Evolutionary conservation across 1,284 basidiomycete genomes (phyloP).

Genomic region (Cutaneotrichosporon arboriforme): DNA sequence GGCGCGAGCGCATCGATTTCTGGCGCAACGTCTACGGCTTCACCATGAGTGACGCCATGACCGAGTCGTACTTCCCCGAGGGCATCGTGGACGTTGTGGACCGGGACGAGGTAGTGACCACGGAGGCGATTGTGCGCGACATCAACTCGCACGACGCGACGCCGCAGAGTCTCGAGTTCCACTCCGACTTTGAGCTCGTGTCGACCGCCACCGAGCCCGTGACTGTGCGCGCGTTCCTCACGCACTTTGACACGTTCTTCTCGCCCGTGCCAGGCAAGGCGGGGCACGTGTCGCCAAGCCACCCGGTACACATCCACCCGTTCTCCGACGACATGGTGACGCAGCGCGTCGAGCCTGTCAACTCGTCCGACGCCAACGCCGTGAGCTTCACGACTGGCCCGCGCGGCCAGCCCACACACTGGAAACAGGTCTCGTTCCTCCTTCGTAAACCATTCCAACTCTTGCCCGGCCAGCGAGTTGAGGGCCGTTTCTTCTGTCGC

Average conservation of each 20-base stretch:
- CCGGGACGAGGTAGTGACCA: conserved; percentile 63
- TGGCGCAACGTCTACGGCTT: conserved; percentile 93
- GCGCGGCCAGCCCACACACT: conserved; percentile 77
- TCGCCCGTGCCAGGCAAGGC: conserved; percentile 53
- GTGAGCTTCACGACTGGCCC: conserved; percentile 86
- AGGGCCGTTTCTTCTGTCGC: conserved; percentile 72
- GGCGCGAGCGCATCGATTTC: conserved; percentile 75
- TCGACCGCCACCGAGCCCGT: conserved; percentile 58
- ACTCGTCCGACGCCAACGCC: conserved; percentile 43
- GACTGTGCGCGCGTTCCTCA: conserved; percentile 72
- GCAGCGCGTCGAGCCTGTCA: conserved; percentile 20
- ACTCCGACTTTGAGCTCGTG: conserved; percentile 63
- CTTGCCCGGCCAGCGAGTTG: conserved; percentile 63
- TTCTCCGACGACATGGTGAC: conserved; percentile 33
- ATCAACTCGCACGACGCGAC: conserved; percentile 64
- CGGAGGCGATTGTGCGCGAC: conserved; percentile 61
- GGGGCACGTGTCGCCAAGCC: conserved; percentile 51
- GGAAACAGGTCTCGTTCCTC: conserved; percentile 93
- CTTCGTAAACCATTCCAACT: conserved; percentile 71
- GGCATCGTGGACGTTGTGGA: conserved; percentile 75
- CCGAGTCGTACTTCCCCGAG: conserved; percentile 60
- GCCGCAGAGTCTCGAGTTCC: conserved; percentile 69
- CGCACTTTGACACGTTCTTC: conserved; percentile 96
- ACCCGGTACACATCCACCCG: conserved; percentile 31
- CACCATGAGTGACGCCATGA: conserved; percentile 69